These are phyloP conservation scores for Chamaecyparis obtusa DNA, from an alignment of 75 land plant genomes.

Conservation along the genomic window DNA sequence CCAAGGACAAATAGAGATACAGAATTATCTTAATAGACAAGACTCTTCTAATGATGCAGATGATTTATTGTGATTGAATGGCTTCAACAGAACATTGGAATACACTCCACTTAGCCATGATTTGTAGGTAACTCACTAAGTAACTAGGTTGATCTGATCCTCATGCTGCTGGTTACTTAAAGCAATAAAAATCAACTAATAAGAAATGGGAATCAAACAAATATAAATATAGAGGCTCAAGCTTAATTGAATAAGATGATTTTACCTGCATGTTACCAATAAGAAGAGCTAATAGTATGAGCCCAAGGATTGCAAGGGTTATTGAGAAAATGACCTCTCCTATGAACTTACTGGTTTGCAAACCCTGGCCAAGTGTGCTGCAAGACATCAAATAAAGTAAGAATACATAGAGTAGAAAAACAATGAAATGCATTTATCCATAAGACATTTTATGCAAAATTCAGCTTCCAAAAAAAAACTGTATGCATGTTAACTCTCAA, in stretches of 20 bases:
- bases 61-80: background rate
- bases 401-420: background rate
- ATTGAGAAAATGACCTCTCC: constrained; percentile 74
- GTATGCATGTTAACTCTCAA: background rate
- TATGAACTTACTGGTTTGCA: constrained; percentile 56
- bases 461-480: background rate
- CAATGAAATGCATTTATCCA: background rate
- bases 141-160: background rate
- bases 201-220: background rate
- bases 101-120: background rate
- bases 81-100: background rate
- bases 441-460: background rate
- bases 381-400: background rate
- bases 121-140: background rate
- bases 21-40: background rate
- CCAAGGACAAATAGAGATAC: background rate
- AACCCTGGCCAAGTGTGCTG: constrained; percentile 78
- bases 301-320: constrained; percentile 59
- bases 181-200: background rate
- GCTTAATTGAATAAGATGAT: background rate
- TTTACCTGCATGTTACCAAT: constrained; percentile 89
- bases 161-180: background rate
- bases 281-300: constrained; percentile 68
- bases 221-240: too few species aligned
- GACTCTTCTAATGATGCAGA: background rate